Evolutionary conservation across 2,329 filamentous ascomycete genomes (phyloP).

Genomic region (Tolypocladium tropicale): DNA sequence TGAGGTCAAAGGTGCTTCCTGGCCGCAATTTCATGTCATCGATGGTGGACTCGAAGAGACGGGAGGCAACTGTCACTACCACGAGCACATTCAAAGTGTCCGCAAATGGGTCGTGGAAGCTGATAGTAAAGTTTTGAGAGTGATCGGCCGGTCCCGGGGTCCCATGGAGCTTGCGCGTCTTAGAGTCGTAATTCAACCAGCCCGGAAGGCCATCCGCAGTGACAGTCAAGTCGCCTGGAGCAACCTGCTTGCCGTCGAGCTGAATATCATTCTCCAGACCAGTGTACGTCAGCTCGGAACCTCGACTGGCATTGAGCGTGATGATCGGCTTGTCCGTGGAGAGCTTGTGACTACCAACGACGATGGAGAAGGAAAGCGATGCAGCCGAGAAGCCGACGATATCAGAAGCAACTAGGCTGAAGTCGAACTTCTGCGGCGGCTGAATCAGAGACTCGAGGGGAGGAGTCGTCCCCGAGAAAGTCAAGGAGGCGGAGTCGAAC

Average conservation of each 20-base stretch:
- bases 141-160: conserved; percentile 48
- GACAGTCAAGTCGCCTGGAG: conserved; percentile 40
- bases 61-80: conserved; percentile 22
- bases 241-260: conserved; percentile 45
- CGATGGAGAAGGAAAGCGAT: conserved; percentile 56
- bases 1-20: conserved; percentile 30
- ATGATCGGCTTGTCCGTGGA: conserved; percentile 49
- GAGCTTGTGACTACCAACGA: conserved; percentile 61
- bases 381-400: conserved; percentile 65
- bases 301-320: conserved; percentile 45
- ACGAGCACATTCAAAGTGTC: conserved; percentile 49
- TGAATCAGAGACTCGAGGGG: conserved; percentile 50
- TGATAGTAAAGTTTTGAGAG: conserved; percentile 53
- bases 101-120: conserved; percentile 47
- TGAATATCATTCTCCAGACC: conserved; percentile 40
- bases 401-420: conserved; percentile 70
- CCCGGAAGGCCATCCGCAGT: conserved; percentile 43
- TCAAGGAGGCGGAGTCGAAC: conserved; percentile 56
- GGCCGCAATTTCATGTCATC: conserved; percentile 28
- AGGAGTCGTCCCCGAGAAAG: conserved; percentile 64
- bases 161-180: conserved; percentile 53
- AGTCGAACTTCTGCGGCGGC: conserved; percentile 60
- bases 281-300: conserved; percentile 39
- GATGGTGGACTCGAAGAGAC: conserved; percentile 29
- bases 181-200: conserved; percentile 60